Base-by-base conservation (phyloP, 257 asterid species). In the Solanum paucissectum region DNA sequence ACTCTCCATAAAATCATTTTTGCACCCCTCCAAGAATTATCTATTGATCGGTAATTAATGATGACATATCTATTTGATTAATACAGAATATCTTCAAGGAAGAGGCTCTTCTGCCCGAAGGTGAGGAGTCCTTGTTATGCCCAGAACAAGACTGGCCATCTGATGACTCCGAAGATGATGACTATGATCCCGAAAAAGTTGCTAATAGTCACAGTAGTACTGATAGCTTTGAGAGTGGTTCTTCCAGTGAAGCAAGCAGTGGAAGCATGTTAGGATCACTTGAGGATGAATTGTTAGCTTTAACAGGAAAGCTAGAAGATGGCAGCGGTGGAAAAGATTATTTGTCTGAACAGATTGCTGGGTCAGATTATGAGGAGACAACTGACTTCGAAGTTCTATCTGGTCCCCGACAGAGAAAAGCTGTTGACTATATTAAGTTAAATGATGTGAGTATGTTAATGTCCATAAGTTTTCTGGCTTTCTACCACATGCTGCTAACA, bases 121-220 rank as follows among this genome's bases (percentile, higher is more conserved):
- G 90, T 74, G 93, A 90, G 90, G 95, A 90, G 89, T 88, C 94
- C 34, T 86, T 88, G 88, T 86, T 93, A 46, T 90, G 88, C 88
- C 92, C 88, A 25, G 96, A 92, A 87, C 96, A 94, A 84, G 98
- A 95, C 85, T 97, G 98, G 99, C 99, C 99, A 14, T 96, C 99
- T 7, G 99, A 97, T 90, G 99, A 97, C 89, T 97, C 99, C 64
- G 94, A 94, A 90, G 99, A 97, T 87, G 95, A 89, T 90, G 99
- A 97, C 90, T 97, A 96, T 90, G 95, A 95, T 89, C 99, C 99
- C 32, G 94, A 94, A 88, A 90, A 94, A 77, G 87, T 92, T 62
- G 94, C 90, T 58, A 86, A 86, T 88, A 91, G 94, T 91, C 87
- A 91, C 90, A 92, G 87, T 62, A 74, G 89, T 88, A 64, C 88